A percentile compares a stretch with the other conserved stretches of the same genome.
phyloP scores from a whole-genome alignment of 306 rosid genomes.

The Vachellia collinsii region DNA sequence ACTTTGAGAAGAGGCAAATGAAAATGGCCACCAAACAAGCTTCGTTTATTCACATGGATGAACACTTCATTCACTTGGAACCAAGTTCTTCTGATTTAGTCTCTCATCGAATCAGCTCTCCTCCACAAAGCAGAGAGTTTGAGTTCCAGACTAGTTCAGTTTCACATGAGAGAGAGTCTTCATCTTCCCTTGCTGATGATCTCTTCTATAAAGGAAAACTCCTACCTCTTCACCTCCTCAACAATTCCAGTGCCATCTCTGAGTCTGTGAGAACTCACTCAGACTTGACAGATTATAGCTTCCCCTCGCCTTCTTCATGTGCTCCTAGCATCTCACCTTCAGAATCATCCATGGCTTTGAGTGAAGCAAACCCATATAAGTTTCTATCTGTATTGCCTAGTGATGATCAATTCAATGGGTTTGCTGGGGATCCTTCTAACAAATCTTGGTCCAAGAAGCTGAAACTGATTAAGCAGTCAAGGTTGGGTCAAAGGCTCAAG shows the following conservation, averaged over 20 bases:
- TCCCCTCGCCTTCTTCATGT: background rate
- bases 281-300: background rate
- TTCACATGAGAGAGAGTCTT: constrained; percentile 40
- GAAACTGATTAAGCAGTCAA: constrained; percentile 52
- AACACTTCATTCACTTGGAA: constrained; percentile 69
- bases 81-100: constrained; percentile 37
- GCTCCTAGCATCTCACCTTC: constrained; percentile 41
- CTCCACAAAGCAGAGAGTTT: constrained; percentile 47
- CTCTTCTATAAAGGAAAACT: constrained; percentile 75
- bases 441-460: constrained; percentile 57
- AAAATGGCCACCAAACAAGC: constrained; percentile 48
- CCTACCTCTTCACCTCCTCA: constrained; percentile 80
- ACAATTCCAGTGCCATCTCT: constrained; percentile 15
- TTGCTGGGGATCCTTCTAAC: background rate
- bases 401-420: background rate
- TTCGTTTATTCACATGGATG: constrained; percentile 48
- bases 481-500: constrained; percentile 53
- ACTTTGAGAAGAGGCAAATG: constrained; percentile 29
- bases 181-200: constrained; percentile 63
- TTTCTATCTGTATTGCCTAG: background rate
- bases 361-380: constrained; percentile 39
- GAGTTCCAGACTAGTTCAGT: constrained; percentile 63
- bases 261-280: background rate
- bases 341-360: constrained; percentile 50
- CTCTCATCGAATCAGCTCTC: background rate